A percentile compares a stretch with the other conserved stretches of the same genome.
These are phyloP conservation scores for Chenopodium formosanum DNA, from an alignment of 148 eudicot genomes.

Conservation along the genomic window DNA sequence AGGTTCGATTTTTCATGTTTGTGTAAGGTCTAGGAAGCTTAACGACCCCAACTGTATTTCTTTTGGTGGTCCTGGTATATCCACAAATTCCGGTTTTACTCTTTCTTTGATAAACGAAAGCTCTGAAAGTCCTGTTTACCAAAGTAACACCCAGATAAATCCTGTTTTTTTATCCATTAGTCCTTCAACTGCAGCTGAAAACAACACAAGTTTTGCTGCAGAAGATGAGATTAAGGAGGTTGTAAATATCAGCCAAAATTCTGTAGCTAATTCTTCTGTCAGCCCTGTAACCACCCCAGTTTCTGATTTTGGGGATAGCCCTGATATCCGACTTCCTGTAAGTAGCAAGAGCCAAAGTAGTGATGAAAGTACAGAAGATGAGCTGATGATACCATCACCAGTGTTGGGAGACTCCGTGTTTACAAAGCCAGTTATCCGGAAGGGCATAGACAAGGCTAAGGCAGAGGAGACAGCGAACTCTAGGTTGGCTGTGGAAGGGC, in stretches of 20 bases:
- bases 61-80: constrained; percentile 54
- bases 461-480: constrained; percentile 39
- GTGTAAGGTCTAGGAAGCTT: constrained; percentile 64
- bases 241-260: background rate
- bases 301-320: background rate
- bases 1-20: constrained; percentile 59
- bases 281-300: background rate
- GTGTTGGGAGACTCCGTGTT: background rate
- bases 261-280: background rate
- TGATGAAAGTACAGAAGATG: background rate
- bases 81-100: constrained; percentile 29
- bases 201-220: background rate
- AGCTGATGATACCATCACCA: background rate
- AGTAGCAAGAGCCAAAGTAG: background rate
- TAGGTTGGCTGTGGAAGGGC: constrained; percentile 41
- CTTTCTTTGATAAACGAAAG: constrained; percentile 22
- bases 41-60: constrained; percentile 64
- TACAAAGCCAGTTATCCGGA: background rate
- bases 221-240: background rate
- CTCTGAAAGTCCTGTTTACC: constrained; percentile 20
- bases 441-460: constrained; percentile 11
- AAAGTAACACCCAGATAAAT: background rate
- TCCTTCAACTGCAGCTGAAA: background rate
- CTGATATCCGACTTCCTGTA: background rate
- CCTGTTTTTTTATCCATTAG: background rate